Evolutionary conservation across 371 early-diverging fungal species (phyloP), one percentile per base, ranked within the genome.

Genomic region (Mortierella sp.): DNA sequence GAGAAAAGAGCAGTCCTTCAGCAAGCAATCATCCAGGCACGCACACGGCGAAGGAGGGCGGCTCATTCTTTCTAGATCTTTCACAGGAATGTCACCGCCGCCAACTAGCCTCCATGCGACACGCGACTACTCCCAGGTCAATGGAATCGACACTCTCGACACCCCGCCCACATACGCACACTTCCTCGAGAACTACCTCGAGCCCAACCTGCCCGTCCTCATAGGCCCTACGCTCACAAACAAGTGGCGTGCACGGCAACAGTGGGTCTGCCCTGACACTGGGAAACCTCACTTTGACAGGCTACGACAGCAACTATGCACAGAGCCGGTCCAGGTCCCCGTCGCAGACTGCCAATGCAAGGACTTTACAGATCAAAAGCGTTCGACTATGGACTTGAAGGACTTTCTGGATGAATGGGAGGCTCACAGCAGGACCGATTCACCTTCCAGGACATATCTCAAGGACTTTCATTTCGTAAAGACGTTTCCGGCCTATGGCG

Each of bases 401-500:
- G 91, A 88, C 14, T 95, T 94, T 77, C 71, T 90, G 14, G 83
- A 87, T 4, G 79, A 88, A 34, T 93, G 93, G 93, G 83, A 85
- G 51, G 37, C 31, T 5, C 53, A 73, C 24, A 80, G 79, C 21
- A 31, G 69, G 54, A 69, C 72, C 0, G 80, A 74, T 3, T 46
- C 70, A 26, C 64, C 81, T 3, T 77, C 83, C 2, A 78, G 88
- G 3, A 87, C 78, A 11, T 95, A 95, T 76, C 88, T 93, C 57
- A 95, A 95, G 79, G 95, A 95, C 77, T 93, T 93, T 90, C 95
- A 95, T 75, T 91, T 95, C 83, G 86, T 88, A 0, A 83, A 82
- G 31, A 87, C 90, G 9, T 91, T 90, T 70, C 93, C 93, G 0
- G 77, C 84, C 0, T 90, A 90, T 64, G 43, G 74, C 11, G 90